Conservation (phyloP, 306 rosid genomes). For the Quercus variabilis region DNA sequence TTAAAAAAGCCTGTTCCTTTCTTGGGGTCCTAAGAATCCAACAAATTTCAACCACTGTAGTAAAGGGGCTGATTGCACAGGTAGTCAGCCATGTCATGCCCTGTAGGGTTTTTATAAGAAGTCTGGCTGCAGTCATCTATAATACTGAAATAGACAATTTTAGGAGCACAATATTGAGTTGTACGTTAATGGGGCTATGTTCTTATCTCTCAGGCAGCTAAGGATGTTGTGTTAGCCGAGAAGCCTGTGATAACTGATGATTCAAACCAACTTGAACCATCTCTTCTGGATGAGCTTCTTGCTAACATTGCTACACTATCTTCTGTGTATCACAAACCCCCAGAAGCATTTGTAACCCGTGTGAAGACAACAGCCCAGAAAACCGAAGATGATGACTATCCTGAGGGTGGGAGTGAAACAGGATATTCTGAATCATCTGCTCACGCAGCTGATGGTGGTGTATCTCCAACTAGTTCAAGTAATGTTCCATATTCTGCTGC, state of each 20-base stretch:
- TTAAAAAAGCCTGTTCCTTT: conserved; percentile 4
- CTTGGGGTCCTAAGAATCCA: background rate
- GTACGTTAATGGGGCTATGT: conserved; percentile 24
- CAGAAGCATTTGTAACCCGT: conserved; percentile 91
- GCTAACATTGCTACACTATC: conserved; percentile 95
- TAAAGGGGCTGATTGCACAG: background rate
- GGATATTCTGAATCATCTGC: conserved; percentile 73
- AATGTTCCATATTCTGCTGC: conserved; percentile 39
- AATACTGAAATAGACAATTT: background rate
- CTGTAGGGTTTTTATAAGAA: background rate
- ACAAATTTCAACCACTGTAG: background rate
- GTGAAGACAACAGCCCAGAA: conserved; percentile 54
- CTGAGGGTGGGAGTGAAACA: conserved; percentile 69
- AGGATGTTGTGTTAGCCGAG: conserved; percentile 99
- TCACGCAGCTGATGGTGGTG: conserved; percentile 48
- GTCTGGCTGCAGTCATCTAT: background rate
- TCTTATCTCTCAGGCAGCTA: conserved; percentile 79
- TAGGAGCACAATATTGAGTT: background rate
- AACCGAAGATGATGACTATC: conserved; percentile 86
- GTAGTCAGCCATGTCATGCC: conserved; percentile 3
- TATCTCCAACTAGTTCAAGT: conserved; percentile 48
- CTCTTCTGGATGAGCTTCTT: conserved; percentile 96
- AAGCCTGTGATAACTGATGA: conserved; percentile 96
- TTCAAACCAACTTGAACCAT: conserved; percentile 83
- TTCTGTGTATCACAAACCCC: conserved; percentile 99